Evolutionary conservation across 345 rosid genomes (phyloP).

Genomic region (Cardamine occulta): DNA sequence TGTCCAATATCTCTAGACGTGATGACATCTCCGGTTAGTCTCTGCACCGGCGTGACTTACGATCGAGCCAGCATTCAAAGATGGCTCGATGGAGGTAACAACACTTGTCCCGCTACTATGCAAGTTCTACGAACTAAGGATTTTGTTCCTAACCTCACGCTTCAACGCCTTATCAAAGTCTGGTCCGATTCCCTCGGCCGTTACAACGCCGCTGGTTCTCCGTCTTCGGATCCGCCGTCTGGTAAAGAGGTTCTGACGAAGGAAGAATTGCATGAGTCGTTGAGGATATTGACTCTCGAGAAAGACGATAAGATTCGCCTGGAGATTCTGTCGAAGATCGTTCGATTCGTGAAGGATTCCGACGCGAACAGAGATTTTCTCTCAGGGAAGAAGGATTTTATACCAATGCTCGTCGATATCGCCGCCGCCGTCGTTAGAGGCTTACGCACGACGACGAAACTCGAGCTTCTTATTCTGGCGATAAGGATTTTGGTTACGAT

Average conservation of each 20-base stretch:
- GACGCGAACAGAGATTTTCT: conserved; percentile 63
- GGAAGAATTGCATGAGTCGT: conserved; percentile 47
- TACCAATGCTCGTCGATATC: conserved; percentile 56
- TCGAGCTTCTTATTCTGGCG: conserved; percentile 48
- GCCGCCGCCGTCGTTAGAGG: neutral
- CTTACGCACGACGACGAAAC: conserved; percentile 18
- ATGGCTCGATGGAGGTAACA: conserved; percentile 89
- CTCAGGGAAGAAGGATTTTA: conserved; percentile 53
- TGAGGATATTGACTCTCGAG: conserved; percentile 35
- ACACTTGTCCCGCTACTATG: conserved; percentile 97
- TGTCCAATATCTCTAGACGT: conserved; percentile 98
- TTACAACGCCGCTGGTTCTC: conserved; percentile 29
- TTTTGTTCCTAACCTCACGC: conserved; percentile 75
- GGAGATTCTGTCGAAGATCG: conserved; percentile 44
- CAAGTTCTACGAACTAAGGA: conserved; percentile 76
- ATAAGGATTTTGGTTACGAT: conserved; percentile 55
- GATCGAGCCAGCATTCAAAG: conserved; percentile 85
- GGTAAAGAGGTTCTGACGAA: conserved; percentile 18
- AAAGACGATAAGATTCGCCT: conserved; percentile 23
- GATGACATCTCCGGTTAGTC: conserved; percentile 91
- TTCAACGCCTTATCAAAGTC: conserved; percentile 79
- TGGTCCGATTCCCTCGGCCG: conserved; percentile 70
- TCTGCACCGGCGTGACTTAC: conserved; percentile 94
- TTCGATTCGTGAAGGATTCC: conserved; percentile 55
- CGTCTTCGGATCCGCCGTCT: conserved; percentile 17